Base-by-base conservation (phyloP, 306 rosid genomes). In the Begonia masoniana region DNA sequence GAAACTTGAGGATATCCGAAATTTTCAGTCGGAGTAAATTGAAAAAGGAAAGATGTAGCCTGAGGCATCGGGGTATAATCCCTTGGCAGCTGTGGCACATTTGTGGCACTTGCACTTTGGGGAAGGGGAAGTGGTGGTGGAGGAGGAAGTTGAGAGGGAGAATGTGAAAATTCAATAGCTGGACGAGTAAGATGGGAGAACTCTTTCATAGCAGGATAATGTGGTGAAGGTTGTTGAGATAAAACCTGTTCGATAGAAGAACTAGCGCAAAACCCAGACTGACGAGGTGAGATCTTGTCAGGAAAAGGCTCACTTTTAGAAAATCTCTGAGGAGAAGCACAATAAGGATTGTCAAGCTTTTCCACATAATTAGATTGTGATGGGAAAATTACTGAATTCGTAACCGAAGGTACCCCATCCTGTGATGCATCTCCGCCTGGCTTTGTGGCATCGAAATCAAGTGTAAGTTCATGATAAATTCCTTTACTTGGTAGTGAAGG, bases 1-100 rank as follows among this genome's bases (percentile, higher is more conserved):
- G 66, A 62, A 70, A 65, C 78, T 21, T 71, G 74, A 60, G 57
- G 75, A 72, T 82, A 66, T 48, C 74, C 77, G 61, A 66, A 67
- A 21, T 62, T 64, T 58, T 62, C 83, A 45, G 74, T 62, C 49
- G 67, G 26, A 39, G 73, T 60, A 55, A 82, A 62, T 43, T 78
- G 81, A 56, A 68, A 75, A 50, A 87, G 82, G 71, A 74, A 81
- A 54, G 72, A 52, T 23, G 71, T 58, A 75, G 65, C 67, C 70
- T 79, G 83, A 55, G 78, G 78, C 74, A 58, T 61, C 55, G 36
- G 58, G 55, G 51, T 61, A 62, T 64, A 57, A 46, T 67, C 78
- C 61, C 68, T 66, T 15, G 67, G 71, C 52, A 65, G 26, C 62
- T 70, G 82, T 16, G 81, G 77, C 64, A 63, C 53, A 63, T 66